Conservation (phyloP, 1,284 basidiomycete genomes). For the Ceratobasidium sp. region DNA sequence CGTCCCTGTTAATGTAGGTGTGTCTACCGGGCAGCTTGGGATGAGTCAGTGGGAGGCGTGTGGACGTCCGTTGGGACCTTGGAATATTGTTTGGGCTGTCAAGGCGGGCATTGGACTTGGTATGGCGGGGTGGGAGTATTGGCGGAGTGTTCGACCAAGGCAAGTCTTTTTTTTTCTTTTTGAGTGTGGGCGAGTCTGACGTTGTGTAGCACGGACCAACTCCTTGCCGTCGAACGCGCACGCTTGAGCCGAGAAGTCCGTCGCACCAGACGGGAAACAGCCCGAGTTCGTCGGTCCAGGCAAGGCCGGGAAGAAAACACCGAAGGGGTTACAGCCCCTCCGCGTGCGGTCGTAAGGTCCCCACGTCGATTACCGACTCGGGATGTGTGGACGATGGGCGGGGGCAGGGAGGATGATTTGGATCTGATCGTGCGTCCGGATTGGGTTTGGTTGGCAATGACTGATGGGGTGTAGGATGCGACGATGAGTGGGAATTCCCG, state of each 20-base stretch:
- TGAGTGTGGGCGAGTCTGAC: background rate
- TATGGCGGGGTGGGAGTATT: constrained; percentile 56
- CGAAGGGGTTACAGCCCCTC: too few relatives aligned
- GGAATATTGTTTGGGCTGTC: constrained; percentile 72
- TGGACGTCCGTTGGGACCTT: constrained; percentile 59
- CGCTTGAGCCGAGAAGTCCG: background rate
- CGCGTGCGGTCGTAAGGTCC: background rate
- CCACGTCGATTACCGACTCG: too few relatives aligned
- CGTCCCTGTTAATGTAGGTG: background rate
- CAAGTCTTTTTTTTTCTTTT: background rate
- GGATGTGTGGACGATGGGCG: constrained; percentile 25
- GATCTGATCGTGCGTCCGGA: constrained; percentile 2
- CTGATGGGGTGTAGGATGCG: constrained; percentile 1
- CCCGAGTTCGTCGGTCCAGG: background rate
- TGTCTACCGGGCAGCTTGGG: background rate
- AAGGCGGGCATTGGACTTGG: constrained; percentile 60
- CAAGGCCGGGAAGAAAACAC: too few relatives aligned
- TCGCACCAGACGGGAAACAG: background rate
- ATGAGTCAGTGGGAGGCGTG: constrained; percentile 41
- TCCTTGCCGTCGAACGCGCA: constrained; percentile 10
- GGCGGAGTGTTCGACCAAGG: constrained; percentile 29
- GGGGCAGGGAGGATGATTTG: constrained; percentile 1
- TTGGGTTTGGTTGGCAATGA: background rate
- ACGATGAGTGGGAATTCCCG: background rate
- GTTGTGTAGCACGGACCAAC: constrained; percentile 19